Base-by-base conservation (phyloP, 352 stramenopile species). In the Phytophthora gonapodyides region DNA sequence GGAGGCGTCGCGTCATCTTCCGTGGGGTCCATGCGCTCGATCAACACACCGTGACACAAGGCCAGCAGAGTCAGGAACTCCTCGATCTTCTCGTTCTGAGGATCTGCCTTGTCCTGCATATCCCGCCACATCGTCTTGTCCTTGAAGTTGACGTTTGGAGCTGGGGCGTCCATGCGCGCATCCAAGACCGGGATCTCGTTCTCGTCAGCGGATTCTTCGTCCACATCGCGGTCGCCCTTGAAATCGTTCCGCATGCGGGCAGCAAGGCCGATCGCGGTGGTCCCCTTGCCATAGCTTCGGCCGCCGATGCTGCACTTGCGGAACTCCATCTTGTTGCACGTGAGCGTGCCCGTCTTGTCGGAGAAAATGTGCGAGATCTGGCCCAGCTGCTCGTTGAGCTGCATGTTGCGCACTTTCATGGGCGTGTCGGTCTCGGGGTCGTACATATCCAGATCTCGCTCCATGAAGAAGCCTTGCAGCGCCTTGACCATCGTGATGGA, bases 311-410 rank as follows among this genome's bases (percentile, higher is more conserved):
- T 91, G 61, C 84, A 94, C 65, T 96, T 96, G 21, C 88, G 83
- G 57, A 96, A 96, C 59, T 96, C 88, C 88, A 96, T 96, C 55
- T 87, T 89, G 69, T 96, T 96, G 67, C 87, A 95, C 2, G 88
- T 96, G 1, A 96, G 64, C 1, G 88, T 96, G 15, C 87, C 87
- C 0, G 88, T 96, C 53, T 96, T 96, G 62, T 96, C 87, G 1
- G 82, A 98, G 70, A 99, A 99, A 19, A 99, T 96, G 71, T 99
- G 98, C 43, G 97, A 96, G 45, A 99, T 94, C 49, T 96, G 82
- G 5, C 88, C 88, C 10, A 96, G 69, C 46, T 96, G 83, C 38
- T 96, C 88, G 46, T 96, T 96, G 12, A 96, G 67, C 57, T 89
- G 76, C 80, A 93, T 95, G 68, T 91, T 93, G 40, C 88, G 78